Conservation (phyloP, 2,329 filamentous ascomycete genomes). For the Sarocladiaceae sp. region DNA sequence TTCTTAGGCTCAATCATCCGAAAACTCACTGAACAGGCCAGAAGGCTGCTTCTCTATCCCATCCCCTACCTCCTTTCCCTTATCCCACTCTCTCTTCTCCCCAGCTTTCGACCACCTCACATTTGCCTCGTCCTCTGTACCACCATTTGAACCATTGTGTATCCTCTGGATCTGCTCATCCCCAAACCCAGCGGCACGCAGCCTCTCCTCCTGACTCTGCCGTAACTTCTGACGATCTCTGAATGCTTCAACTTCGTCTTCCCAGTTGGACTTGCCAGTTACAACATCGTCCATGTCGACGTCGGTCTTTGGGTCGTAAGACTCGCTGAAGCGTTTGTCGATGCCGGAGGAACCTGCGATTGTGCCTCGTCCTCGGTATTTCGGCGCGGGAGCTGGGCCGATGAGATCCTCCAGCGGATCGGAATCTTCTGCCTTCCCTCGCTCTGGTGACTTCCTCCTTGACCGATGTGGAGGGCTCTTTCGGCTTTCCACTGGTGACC, state of each 20-base stretch:
- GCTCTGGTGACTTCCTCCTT: background rate
- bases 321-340: conserved; percentile 72
- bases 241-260: conserved; percentile 71
- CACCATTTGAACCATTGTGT: conserved; percentile 65
- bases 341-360: conserved; percentile 61
- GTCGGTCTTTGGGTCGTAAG: conserved; percentile 56
- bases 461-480: background rate
- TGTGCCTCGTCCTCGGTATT: conserved; percentile 64
- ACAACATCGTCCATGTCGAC: conserved; percentile 37
- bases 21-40: conserved; percentile 6
- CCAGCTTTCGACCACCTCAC: conserved; percentile 70
- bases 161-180: conserved; percentile 61
- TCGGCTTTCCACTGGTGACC: conserved; percentile 19
- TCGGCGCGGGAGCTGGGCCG: conserved; percentile 62
- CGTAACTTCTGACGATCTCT: conserved; percentile 78
- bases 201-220: conserved; percentile 67
- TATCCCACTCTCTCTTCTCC: conserved; percentile 60
- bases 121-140: conserved; percentile 52
- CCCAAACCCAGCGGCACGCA: conserved; percentile 74
- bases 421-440: conserved; percentile 34
- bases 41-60: conserved; percentile 8
- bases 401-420: conserved; percentile 74
- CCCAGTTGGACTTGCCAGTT: conserved; percentile 54
- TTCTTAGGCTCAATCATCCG: background rate
- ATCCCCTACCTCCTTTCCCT: conserved; percentile 50